A percentile compares a stretch with the other conserved stretches of the same genome.
Evolutionary conservation across 192 early-diverging fungal species (phyloP).

Genomic region (Backusella australiensis): DNA sequence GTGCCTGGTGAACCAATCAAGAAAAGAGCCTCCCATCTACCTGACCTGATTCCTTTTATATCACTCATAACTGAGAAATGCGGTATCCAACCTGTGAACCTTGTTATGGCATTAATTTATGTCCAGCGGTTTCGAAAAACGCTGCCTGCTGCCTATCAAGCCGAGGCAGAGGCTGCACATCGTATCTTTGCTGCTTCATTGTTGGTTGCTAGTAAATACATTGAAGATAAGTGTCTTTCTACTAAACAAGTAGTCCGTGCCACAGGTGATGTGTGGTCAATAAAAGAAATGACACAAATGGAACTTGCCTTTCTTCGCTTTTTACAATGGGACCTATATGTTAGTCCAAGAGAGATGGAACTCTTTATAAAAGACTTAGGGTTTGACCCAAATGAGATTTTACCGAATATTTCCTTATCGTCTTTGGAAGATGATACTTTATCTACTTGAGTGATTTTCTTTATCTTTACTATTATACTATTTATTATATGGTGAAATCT

Average conservation of each 20-base stretch:
- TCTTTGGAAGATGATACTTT: conserved; percentile 11
- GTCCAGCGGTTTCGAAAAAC: conserved; percentile 35
- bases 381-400: conserved; percentile 25
- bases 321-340: conserved; percentile 33
- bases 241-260: conserved; percentile 35
- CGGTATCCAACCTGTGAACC: conserved; percentile 24
- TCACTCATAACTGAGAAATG: conserved; percentile 38
- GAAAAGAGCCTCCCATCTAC: conserved; percentile 22
- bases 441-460: background rate
- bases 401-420: background rate
- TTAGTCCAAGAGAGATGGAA: conserved; percentile 27
- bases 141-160: conserved; percentile 36
- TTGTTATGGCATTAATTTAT: conserved; percentile 39
- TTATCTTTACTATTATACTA: background rate
- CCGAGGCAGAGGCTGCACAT: conserved; percentile 37
- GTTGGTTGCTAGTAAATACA: conserved; percentile 39
- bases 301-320: conserved; percentile 36
- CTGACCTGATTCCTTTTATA: conserved; percentile 37
- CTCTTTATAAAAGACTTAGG: conserved; percentile 25
- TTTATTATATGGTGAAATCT: background rate
- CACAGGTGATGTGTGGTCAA: conserved; percentile 39
- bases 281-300: conserved; percentile 41
- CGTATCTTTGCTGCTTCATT: conserved; percentile 40
- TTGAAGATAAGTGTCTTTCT: conserved; percentile 34
- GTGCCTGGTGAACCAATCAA: background rate